Base-by-base conservation (phyloP, 1,284 basidiomycete genomes). In the Macrocystidia cucumis region DNA sequence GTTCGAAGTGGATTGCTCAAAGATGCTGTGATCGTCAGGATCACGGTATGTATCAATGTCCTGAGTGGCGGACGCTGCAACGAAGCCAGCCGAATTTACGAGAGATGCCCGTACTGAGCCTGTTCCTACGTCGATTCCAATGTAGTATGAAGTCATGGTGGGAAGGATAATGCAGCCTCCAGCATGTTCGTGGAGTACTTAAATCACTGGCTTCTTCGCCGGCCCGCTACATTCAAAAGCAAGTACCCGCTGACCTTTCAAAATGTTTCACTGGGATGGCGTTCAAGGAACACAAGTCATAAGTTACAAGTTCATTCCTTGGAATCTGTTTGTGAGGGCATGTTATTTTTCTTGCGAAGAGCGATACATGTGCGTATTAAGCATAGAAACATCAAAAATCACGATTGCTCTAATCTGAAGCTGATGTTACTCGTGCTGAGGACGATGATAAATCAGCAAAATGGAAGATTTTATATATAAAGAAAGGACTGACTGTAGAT, bases 41-140 rank as follows among this genome's bases (percentile, higher is more conserved):
- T 90, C 86, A 45, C 92, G 82, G 65, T 78, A 92, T 9, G 93
- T 98, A 40, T 67, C 70, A 3, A 86, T 97, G 24, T 81, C 73
- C 52, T 88, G 77, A 29, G 78, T 78, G 42, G 75, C 76, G 35
- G 88, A 86, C 3, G 90, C 86, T 36, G 87, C 62, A 42, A 95
- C 74, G 30, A 71, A 74, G 34, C 95, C 95, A 27, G 74, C 67
- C n/a, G 62, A 51, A 43, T 79, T 74, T 43, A 96, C 78, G 27
- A 98, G 75, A 20, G 79, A 84, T 0, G 91, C 91, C 41, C 96
- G 78, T 2, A 85, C 92, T 11, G 92, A 97, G 39, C 95, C 93
- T 1, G 95, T 97, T 23, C 95, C 95, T 18, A 86, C 77, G 54
- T 86, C 82, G 44, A 86, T 63, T 29, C 82, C 82, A 43, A 86